phyloP scores from a whole-genome alignment of 108 stramenopile species.

The Schizochytrium sp. region DNA sequence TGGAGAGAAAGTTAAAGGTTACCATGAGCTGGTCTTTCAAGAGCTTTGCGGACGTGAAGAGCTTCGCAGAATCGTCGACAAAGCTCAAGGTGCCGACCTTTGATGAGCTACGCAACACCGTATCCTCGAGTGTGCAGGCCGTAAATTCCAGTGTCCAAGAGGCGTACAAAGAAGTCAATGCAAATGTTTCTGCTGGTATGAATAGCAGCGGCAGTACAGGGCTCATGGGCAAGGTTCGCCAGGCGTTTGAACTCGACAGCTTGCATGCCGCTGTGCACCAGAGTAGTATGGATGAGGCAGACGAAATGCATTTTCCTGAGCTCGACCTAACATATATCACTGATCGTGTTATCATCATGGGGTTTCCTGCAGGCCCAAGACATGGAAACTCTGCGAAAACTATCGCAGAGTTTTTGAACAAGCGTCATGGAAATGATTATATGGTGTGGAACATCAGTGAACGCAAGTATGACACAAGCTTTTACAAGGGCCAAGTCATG shows the following conservation, averaged over 20 bases:
- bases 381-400: slow-evolving; percentile 83
- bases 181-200: slow-evolving; percentile 76
- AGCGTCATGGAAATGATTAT: slow-evolving; percentile 82
- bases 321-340: slow-evolving; percentile 67
- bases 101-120: slow-evolving; percentile 44
- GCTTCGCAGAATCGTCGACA: neutral
- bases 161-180: slow-evolving; percentile 64
- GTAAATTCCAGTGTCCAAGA: slow-evolving; percentile 63
- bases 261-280: slow-evolving; percentile 10
- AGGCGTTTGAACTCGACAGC: slow-evolving; percentile 40
- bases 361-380: slow-evolving; percentile 83
- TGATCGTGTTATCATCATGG: slow-evolving; percentile 82
- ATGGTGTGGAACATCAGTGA: slow-evolving; percentile 97
- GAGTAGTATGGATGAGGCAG: neutral
- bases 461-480: slow-evolving; percentile 88
- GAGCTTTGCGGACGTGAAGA: neutral
- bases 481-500: slow-evolving; percentile 79
- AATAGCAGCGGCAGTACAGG: slow-evolving; percentile 77
- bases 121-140: slow-evolving; percentile 12
- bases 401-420: slow-evolving; percentile 81
- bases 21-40: slow-evolving; percentile 19
- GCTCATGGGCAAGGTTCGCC: slow-evolving; percentile 80
- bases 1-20: too few species aligned
- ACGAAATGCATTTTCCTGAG: slow-evolving; percentile 7
- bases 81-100: slow-evolving; percentile 45